Percentiles rank a stretch among this genome's conserved stretches.
Evolutionary conservation across 495 filamentous ascomycete genomes (phyloP).

Genomic region (Pseudotulostoma volvatum): DNA sequence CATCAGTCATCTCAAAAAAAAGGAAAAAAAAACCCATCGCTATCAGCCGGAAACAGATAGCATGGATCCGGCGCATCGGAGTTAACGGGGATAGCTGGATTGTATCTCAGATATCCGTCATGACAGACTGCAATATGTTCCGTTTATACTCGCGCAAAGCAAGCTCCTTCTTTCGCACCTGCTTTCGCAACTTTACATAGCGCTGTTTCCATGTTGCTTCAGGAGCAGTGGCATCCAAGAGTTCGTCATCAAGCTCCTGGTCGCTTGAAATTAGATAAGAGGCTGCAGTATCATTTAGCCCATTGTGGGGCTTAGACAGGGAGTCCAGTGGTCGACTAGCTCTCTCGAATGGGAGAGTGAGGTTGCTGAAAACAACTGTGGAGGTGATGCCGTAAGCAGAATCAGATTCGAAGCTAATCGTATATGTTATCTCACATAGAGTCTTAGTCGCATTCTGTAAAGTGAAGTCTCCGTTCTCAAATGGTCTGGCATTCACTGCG

Average conservation of each 20-base stretch:
- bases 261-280: slow-evolving; percentile 13
- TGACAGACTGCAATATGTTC: slow-evolving; percentile 40
- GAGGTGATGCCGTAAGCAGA: slow-evolving; percentile 14
- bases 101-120: slow-evolving; percentile 35
- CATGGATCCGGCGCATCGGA: no score
- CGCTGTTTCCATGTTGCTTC: slow-evolving; percentile 30
- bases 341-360: slow-evolving; percentile 3
- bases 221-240: slow-evolving; percentile 9
- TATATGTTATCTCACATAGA: not conserved
- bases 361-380: slow-evolving; percentile 16
- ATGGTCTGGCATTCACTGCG: slow-evolving; percentile 7
- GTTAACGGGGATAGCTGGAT: no score
- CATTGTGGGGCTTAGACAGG: slow-evolving; percentile 4
- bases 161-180: slow-evolving; percentile 35
- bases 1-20: no score
- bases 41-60: no score
- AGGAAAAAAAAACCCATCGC: no score
- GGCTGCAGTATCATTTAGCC: slow-evolving; percentile 8
- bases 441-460: no score
- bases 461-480: not conserved
- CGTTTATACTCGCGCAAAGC: slow-evolving; percentile 34
- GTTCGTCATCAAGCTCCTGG: slow-evolving; percentile 20
- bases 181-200: slow-evolving; percentile 29
- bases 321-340: slow-evolving; percentile 1
- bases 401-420: slow-evolving; percentile 13